Evolutionary conservation across 164 flowering plant species (phyloP), one percentile per base, ranked within the genome.

Genomic region (Aristolochia fimbriata): DNA sequence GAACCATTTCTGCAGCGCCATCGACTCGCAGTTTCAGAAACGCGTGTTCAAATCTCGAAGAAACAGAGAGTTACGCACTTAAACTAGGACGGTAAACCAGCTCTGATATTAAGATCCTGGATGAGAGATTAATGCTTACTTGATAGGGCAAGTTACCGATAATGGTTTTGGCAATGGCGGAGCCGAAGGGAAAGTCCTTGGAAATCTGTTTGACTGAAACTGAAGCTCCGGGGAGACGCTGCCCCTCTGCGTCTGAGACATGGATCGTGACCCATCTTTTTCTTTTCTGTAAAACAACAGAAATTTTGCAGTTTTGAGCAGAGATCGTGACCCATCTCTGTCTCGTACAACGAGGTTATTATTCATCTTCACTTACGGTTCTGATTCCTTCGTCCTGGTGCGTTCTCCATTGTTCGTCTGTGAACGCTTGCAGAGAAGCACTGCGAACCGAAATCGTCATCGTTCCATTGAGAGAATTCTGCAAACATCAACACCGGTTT

Each of bases 131-230:
- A 15, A n/a, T 27, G 17, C 14, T 51, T 20, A 86, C 97, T 81
- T 91, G 96, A 64, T 93, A 93, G 0, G 81, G 77, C 4, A 52
- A 25, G 66, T 93, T 93, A 21, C 83, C 97, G 7, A 93, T 68
- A 47, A 93, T 93, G 69, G 85, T 82, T 17, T 74, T 75, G 54
- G 96, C 80, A 21, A 93, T 86, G 27, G 99, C 95, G 41, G 97
- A 86, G 23, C 97, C 99, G 71, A 94, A 83, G 15, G 93, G 95
- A 63, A 88, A 94, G 43, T 88, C 99, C 59, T 75, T 88, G 2
- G 95, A 79, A 56, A 80, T 66, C 70, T 87, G 99, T 55, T 82
- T 65, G 6, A 86, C 62, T 4, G 53, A 62, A 62, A 94, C 62
- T 16, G 17, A 46, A 16, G 95, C 99, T 51, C 93, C 96, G 70